Conservation (phyloP, 495 filamentous ascomycete genomes). For the Hypoxylon cercidicola region DNA sequence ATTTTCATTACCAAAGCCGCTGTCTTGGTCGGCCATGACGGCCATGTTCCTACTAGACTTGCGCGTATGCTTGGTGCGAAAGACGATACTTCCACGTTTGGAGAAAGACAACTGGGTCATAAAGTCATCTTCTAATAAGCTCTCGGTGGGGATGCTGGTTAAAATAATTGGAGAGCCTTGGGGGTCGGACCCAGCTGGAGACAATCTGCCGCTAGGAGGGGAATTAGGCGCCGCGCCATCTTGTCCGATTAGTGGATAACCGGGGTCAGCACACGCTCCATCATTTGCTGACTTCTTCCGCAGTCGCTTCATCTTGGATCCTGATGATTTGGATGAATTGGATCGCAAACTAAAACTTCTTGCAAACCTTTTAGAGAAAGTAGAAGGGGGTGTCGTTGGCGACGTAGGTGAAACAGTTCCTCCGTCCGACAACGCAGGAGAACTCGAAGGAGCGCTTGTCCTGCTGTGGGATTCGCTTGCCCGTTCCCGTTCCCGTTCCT, state of each 20-base stretch:
- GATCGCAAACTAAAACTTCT: constrained; percentile 54
- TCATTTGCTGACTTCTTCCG: constrained; percentile 48
- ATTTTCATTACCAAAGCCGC: constrained; percentile 14
- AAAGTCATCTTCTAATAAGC: constrained; percentile 62
- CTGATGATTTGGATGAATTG: constrained; percentile 38
- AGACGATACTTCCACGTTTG: constrained; percentile 72
- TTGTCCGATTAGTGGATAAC: constrained; percentile 43
- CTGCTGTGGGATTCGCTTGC: constrained; percentile 47
- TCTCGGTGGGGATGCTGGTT: constrained; percentile 63
- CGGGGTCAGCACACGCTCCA: constrained; percentile 31
- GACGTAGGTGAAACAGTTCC: constrained; percentile 43
- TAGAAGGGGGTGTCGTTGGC: constrained; percentile 46
- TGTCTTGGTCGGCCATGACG: constrained; percentile 36
- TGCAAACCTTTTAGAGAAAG: constrained; percentile 49
- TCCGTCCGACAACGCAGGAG: constrained; percentile 37
- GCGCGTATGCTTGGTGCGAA: constrained; percentile 61
- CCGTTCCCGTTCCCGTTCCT: constrained; percentile 34
- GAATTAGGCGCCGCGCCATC: constrained; percentile 38
- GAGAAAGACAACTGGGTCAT: constrained; percentile 63
- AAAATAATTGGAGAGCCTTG: constrained; percentile 56
- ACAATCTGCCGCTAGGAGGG: constrained; percentile 36
- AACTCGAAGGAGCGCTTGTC: constrained; percentile 37
- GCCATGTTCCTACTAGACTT: constrained; percentile 32
- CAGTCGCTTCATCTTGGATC: constrained; percentile 42
- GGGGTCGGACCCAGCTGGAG: constrained; percentile 29